Base-by-base conservation (phyloP, 2,329 filamentous ascomycete species). In the Botrytis galanthina region DNA sequence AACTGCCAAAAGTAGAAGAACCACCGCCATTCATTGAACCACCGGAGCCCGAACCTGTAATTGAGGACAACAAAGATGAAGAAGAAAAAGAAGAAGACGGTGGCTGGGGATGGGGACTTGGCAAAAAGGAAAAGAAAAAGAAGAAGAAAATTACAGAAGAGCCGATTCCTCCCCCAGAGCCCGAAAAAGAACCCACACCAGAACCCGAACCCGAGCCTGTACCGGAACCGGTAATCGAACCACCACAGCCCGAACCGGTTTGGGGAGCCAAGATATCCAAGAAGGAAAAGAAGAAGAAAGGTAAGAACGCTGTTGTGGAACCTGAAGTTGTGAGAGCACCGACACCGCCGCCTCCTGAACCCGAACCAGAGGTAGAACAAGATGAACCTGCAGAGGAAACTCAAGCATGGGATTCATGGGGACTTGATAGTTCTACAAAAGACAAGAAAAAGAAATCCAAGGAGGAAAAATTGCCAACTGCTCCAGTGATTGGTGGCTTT, bases 251-350 rank as follows among this genome's bases (percentile, higher is more conserved):
- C 20, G 44, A 66, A 35, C 29, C 63, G 16, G 26, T n/a, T 5
- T 37, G 68, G 72, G 29, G 70, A 59, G 44, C 82, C 16, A 86
- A 79, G 14, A 80, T 81, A 73, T 87, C 87, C 77, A 90, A 89
- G 79, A 88, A 81, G 63, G 75, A 76, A 75, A 85, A 83, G 71
- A 83, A 84, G 78, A 85, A 84, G 78, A 82, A 81, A 78, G 80
- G 82, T 61, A 78, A 81, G 79, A 82, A 78, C 73, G 71, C 70
- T 6, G 71, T 78, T 26, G 77, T 80, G 29, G 78, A 80, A 57
- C 64, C 72, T 14, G 78, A 80, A 80, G 66, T 75, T 77, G 69
- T 77, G 60, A 78, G 77, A 37, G 79, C 81, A 22, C 72, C 81
- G 35, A 57, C 71, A 70, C 71, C 64, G 68, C 64, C 44, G 48